A percentile compares a stretch with the other conserved stretches of the same genome.
Conservation (phyloP, 2,329 filamentous ascomycete genomes). For the Fusarium setosum region DNA sequence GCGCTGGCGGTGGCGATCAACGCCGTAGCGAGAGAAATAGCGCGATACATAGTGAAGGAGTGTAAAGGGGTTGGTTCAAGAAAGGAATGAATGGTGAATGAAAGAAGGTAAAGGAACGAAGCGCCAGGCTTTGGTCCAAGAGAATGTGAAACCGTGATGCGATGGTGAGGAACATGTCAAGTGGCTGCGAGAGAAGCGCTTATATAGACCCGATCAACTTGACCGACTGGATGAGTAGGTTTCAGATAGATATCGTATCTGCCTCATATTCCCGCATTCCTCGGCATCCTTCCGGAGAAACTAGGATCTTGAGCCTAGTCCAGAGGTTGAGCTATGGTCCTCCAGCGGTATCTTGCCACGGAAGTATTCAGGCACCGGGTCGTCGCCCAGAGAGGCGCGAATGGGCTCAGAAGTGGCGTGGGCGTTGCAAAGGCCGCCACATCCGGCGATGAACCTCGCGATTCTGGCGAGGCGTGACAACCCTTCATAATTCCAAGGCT, state of each 20-base stretch:
- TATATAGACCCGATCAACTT: conserved; percentile 4
- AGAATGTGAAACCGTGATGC: conserved; percentile 14
- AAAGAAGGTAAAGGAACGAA: conserved; percentile 19
- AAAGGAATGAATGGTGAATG: conserved; percentile 7
- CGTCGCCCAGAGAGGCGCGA: not conserved
- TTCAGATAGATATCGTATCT: not conserved
- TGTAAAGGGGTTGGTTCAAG: not conserved
- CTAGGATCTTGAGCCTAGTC: not conserved
- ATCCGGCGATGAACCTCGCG: conserved; percentile 6
- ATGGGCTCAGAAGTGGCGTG: conserved; percentile 29
- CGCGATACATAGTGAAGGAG: conserved; percentile 39
- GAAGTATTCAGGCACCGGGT: not conserved
- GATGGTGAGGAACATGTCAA: not conserved
- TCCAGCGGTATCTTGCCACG: conserved; percentile 1
- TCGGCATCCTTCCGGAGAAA: not conserved
- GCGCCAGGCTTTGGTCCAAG: conserved; percentile 28
- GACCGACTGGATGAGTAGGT: not conserved
- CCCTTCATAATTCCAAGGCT: not conserved
- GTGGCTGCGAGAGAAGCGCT: not conserved
- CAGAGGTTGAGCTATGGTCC: not conserved
- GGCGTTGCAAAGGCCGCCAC: not conserved
- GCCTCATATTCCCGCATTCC: not conserved
- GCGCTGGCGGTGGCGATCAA: conserved; percentile 46
- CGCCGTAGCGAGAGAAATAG: conserved; percentile 39
- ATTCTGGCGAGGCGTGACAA: not conserved